Evolutionary conservation across 768 basidiomycete species (phyloP), one percentile per base, ranked within the genome.

Genomic region (Kwoniella sp.): DNA sequence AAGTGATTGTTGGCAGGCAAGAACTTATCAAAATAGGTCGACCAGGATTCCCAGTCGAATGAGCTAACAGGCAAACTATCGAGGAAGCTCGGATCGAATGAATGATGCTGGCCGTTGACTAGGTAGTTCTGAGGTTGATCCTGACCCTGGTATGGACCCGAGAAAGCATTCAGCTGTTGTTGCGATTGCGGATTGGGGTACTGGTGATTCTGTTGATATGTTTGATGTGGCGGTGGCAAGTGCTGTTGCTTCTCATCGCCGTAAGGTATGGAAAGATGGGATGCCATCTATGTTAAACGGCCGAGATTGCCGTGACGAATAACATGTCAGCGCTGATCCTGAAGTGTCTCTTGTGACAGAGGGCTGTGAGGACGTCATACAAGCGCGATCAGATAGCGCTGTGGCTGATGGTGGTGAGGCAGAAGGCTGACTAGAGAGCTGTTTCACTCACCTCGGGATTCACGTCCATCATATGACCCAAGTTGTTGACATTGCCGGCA

Each of bases 11-110:
- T 55, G 24, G 47, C 46, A 50, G 62, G 62, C 36, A 64, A 53
- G 50, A 64, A 57, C 21, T 64, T 64, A 29, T 64, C 62, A 24
- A 64, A 64, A 27, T 64, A 64, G 49, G 56, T 36, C 4, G 55
- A 50, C 62, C 62, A 64, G 9, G 29, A 37, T 30, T 64, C 62
- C 62, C 62, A 80, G 57, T 80, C 71, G 37, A 78, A 74, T 0
- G 66, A 64, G 36, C 58, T 67, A 10, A 68, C 67, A 2, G 79
- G 79, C 25, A 78, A 47, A 7, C 66, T 64, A 33, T 77, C 77
- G 17, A 79, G 60, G 47, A 77, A 65, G n/a, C 30, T 55, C 7
- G 63, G 62, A 50, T 77, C 71, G 36, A 69, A 56, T 49, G 22
- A 22, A 25, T 26, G 22, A 22, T 22, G 48, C 17, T 26, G 22